Evolutionary conservation across 2,329 filamentous ascomycete genomes (phyloP).

Genomic region (Periconia sp.): DNA sequence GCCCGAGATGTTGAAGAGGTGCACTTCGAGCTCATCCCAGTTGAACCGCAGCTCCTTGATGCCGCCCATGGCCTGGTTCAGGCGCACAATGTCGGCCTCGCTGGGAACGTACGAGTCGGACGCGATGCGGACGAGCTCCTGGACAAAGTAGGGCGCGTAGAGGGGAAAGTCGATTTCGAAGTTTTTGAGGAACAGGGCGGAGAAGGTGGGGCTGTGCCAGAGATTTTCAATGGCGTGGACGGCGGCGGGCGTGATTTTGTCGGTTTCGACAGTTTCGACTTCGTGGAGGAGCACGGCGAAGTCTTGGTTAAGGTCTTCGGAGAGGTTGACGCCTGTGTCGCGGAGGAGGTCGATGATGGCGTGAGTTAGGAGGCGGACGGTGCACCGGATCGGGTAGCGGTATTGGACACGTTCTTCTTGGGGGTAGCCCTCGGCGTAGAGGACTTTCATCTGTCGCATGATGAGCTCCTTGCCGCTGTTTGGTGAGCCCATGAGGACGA

Average conservation of each 20-base stretch:
- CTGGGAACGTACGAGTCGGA: slow-evolving; percentile 30
- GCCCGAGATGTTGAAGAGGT: slow-evolving; percentile 39
- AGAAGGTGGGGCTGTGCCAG: slow-evolving; percentile 34
- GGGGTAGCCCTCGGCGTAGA: slow-evolving; percentile 37
- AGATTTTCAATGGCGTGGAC: slow-evolving; percentile 29
- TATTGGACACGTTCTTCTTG: slow-evolving; percentile 31
- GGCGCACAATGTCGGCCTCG: slow-evolving; percentile 38
- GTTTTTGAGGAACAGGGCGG: slow-evolving; percentile 35
- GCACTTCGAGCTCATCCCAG: slow-evolving; percentile 39
- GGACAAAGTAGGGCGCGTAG: slow-evolving; percentile 36
- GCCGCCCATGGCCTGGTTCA: slow-evolving; percentile 30
- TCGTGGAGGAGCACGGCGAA: slow-evolving; percentile 39
- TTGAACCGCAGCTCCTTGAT: slow-evolving; percentile 39
- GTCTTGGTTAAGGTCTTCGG: slow-evolving; percentile 25
- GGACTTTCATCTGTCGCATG: slow-evolving; percentile 40
- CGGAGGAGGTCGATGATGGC: slow-evolving; percentile 40
- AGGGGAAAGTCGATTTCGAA: slow-evolving; percentile 42
- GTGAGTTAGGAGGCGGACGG: slow-evolving; percentile 36
- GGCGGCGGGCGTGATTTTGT: slow-evolving; percentile 26
- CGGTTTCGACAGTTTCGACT: slow-evolving; percentile 31
- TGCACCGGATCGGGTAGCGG: slow-evolving; percentile 27
- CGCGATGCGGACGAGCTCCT: slow-evolving; percentile 30
- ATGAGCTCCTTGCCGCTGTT: slow-evolving; percentile 39
- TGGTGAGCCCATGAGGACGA: slow-evolving; percentile 31
- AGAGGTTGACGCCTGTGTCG: slow-evolving; percentile 35